Evolutionary conservation across 2,329 filamentous ascomycete genomes (phyloP).

Genomic region (Didymellaceae sp.): DNA sequence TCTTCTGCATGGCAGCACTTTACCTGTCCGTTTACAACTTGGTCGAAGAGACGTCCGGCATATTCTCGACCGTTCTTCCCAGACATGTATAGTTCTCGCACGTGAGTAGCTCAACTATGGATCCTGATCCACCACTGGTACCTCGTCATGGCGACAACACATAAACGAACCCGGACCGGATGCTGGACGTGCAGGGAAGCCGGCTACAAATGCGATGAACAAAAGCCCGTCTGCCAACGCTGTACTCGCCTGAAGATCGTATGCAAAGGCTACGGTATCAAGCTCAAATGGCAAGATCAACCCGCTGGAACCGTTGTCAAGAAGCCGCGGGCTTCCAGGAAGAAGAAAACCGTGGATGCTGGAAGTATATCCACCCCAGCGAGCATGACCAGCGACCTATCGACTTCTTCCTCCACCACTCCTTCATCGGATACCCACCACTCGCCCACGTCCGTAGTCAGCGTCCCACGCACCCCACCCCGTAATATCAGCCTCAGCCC

Average conservation of each 20-base stretch:
- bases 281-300: slow-evolving; percentile 38
- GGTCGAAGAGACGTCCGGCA: background rate
- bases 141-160: slow-evolving; percentile 25
- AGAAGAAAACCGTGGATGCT: slow-evolving; percentile 18
- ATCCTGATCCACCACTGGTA: background rate
- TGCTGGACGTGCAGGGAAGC: slow-evolving; percentile 44
- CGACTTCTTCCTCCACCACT: slow-evolving; percentile 12
- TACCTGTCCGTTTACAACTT: background rate
- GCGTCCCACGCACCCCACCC: slow-evolving; percentile 12
- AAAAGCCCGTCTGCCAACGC: slow-evolving; percentile 37
- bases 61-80: background rate
- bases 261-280: slow-evolving; percentile 41
- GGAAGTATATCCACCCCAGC: slow-evolving; percentile 19
- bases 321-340: slow-evolving; percentile 24
- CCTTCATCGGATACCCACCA: slow-evolving; percentile 3
- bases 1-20: background rate
- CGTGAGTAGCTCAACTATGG: slow-evolving; percentile 5
- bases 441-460: slow-evolving; percentile 19
- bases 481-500: slow-evolving; percentile 11
- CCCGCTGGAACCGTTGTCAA: slow-evolving; percentile 19
- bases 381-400: slow-evolving; percentile 24
- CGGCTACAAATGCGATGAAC: slow-evolving; percentile 44
- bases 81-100: background rate
- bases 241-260: slow-evolving; percentile 37
- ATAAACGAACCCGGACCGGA: slow-evolving; percentile 39